These are phyloP conservation scores for Pseudogymnoascus sp. DNA, from an alignment of 2,329 filamentous ascomycete species.

Conservation along the genomic window DNA sequence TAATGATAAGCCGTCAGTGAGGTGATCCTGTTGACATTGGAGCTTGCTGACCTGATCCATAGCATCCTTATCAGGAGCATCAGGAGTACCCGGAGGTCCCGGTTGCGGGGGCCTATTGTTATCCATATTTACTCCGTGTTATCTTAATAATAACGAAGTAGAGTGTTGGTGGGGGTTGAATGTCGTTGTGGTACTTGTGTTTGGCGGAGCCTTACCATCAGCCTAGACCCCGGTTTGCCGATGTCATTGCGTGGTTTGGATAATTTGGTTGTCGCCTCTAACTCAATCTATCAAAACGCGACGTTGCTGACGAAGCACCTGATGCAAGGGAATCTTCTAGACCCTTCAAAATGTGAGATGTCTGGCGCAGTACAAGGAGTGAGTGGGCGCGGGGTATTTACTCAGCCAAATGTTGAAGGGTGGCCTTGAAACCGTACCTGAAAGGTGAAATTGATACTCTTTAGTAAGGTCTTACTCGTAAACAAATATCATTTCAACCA, in stretches of 20 bases:
- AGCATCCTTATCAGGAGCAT: constrained; percentile 50
- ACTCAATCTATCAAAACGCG: constrained; percentile 2
- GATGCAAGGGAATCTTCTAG: constrained; percentile 1
- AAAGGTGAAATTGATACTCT: neutral
- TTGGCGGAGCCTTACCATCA: constrained; percentile 4
- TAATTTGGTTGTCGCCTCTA: constrained; percentile 7
- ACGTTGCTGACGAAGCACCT: constrained; percentile 6
- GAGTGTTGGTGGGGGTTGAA: constrained; percentile 2
- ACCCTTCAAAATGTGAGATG: neutral
- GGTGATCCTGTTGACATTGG: constrained; percentile 10
- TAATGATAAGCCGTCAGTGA: constrained; percentile 12
- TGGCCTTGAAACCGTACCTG: neutral
- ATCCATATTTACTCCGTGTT: constrained; percentile 4
- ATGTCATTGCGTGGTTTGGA: constrained; percentile 5
- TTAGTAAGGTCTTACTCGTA: neutral
- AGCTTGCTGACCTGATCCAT: constrained; percentile 44
- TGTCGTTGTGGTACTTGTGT: neutral
- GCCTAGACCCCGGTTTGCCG: constrained; percentile 5
- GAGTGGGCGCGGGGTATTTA: constrained; percentile 3
- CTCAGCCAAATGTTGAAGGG: constrained; percentile 1
- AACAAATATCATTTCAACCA: neutral
- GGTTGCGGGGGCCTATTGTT: neutral
- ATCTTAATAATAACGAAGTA: neutral
- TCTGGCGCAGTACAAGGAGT: neutral
- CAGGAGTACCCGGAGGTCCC: constrained; percentile 22